Conservation (phyloP, 257 asterid genomes). For the Ilex asprella region DNA sequence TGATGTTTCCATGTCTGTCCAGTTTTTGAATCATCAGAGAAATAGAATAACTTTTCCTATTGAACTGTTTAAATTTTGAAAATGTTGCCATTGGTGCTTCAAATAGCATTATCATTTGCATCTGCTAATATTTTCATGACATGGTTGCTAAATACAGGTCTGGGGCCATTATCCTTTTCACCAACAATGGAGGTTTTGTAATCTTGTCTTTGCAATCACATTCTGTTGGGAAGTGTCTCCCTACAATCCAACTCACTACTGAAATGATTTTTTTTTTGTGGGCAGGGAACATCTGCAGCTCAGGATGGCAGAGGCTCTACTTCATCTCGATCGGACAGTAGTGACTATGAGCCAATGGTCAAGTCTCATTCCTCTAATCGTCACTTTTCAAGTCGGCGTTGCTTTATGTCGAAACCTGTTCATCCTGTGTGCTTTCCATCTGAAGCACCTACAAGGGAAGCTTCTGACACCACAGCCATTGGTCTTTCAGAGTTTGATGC, state of each 20-base stretch:
- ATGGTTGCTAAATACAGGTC: constrained; percentile 41
- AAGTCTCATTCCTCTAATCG: constrained; percentile 67
- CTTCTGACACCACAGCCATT: constrained; percentile 15
- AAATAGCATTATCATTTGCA: no score
- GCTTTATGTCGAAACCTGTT: constrained; percentile 89
- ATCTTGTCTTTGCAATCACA: neutral
- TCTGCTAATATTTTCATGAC: constrained; percentile 17
- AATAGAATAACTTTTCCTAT: no score
- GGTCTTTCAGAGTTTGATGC: constrained; percentile 35
- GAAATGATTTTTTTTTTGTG: constrained; percentile 5
- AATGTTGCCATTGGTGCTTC: neutral
- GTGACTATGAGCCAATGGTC: constrained; percentile 61
- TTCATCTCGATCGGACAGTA: constrained; percentile 87
- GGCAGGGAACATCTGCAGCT: constrained; percentile 76
- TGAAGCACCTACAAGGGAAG: constrained; percentile 37
- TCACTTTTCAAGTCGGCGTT: constrained; percentile 51
- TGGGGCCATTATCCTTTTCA: constrained; percentile 71
- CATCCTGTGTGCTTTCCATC: constrained; percentile 78
- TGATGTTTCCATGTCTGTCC: no score
- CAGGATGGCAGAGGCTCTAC: constrained; percentile 74
- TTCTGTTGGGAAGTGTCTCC: neutral
- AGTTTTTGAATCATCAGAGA: no score
- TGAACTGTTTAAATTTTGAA: no score
- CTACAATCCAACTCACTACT: neutral
- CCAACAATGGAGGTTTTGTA: constrained; percentile 83